phyloP scores from a whole-genome alignment of 345 rosid species.

The Citrus hindsii region DNA sequence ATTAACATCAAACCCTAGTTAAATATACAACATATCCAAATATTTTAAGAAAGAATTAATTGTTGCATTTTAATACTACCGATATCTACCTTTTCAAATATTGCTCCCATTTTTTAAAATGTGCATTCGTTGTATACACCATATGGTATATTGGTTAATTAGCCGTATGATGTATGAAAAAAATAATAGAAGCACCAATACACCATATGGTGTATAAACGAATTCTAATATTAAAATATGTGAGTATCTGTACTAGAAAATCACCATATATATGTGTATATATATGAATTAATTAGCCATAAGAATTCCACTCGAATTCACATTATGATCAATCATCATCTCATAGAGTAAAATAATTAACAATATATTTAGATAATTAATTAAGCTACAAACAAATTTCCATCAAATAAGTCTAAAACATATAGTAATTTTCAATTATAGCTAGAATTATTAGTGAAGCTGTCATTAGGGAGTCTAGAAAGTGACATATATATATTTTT shows the following conservation, averaged over 20 bases:
- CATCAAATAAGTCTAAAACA: conserved; percentile 10
- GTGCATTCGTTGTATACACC: no score
- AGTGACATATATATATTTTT: not conserved
- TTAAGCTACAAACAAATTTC: not conserved
- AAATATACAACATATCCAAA: not conserved
- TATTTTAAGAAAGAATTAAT: not conserved
- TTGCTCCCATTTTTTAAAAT: not conserved
- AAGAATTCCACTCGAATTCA: conserved; percentile 33
- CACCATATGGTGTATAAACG: no score
- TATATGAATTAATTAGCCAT: conserved; percentile 14
- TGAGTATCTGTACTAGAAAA: no score
- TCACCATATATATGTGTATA: no score
- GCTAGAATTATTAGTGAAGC: conserved; percentile 10
- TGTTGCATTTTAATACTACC: conserved; percentile 7
- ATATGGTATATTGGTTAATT: no score
- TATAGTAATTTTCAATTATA: conserved; percentile 22
- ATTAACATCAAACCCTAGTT: conserved; percentile 7
- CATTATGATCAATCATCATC: conserved; percentile 51
- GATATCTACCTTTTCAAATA: not conserved
- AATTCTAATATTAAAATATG: no score
- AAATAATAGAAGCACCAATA: no score
- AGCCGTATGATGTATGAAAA: no score
- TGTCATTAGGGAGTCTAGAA: conserved; percentile 19
- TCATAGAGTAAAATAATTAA: conserved; percentile 25
- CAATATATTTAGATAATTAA: conserved; percentile 14